Base-by-base conservation (phyloP, 2,329 filamentous ascomycete species). In the Botrytis cinerea region DNA sequence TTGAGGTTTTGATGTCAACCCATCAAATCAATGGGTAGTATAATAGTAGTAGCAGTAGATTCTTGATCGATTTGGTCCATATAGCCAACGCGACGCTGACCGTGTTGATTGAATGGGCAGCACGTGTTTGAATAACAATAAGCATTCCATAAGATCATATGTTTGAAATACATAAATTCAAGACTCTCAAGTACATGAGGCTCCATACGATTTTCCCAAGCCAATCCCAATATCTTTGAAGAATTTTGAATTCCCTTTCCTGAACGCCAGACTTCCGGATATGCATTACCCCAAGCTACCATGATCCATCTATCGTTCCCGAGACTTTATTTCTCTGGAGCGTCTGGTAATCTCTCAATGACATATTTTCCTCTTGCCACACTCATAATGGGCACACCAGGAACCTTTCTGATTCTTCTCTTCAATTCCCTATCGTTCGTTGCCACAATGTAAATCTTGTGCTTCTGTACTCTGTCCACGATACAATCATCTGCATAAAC, bases 281-380 rank as follows among this genome's bases (percentile, higher is more conserved):
- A 69, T 72, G 40, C 62, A 54, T 46, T 57, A 46, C 60, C 60
- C 60, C 51, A 35, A 60, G 54, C 63, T 18, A 46, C 62, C 35
- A 40, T 48, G 45, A 73, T 20, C 22, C n/a, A 32, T 61, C 38
- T 51, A 48, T 71, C 45, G 60, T 38, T 54, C 48, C n/a, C 40
- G n/a, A 35, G n/a, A 46, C 57, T 20, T 60, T 62, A 80, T 71
- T 80, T 80, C 75, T 94, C 91, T 48, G 93, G 93, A 54, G 93
- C 93, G 82, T 94, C 93, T 8, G 95, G 95, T 75, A 98, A 83
- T 79, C 95, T 89, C 86, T 98, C 96, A 80, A 99, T 96, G 66
- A 95, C 91, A 83, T 98, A 98, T 83, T 98, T 98, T 63, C 93
- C 94, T 80, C 93, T 89, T 9, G 92, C 93, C 43, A 96, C 93